Conservation (phyloP, 1,284 basidiomycete genomes). For the Stygiomarasmius scandens region DNA sequence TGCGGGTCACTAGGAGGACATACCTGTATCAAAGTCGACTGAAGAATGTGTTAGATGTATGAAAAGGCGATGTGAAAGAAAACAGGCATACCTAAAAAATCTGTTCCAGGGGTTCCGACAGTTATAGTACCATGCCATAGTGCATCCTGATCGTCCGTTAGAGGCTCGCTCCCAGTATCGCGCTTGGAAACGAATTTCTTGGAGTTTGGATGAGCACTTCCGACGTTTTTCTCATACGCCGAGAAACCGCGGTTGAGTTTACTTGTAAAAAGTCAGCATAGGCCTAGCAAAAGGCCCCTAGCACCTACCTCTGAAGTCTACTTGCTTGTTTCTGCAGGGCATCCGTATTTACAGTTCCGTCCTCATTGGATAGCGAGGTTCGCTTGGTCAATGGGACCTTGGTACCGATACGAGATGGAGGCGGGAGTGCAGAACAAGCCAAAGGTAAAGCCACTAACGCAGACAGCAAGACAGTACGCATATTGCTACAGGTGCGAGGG, state of each 20-base stretch:
- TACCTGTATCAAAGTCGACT: constrained; percentile 50
- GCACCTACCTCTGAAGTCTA: not conserved
- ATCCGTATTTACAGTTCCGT: constrained; percentile 9
- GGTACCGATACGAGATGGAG: constrained; percentile 1
- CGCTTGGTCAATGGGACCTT: constrained; percentile 10
- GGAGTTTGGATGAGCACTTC: constrained; percentile 34
- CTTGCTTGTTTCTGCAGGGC: constrained; percentile 2
- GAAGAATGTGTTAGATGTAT: constrained; percentile 1
- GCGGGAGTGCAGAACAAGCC: not conserved
- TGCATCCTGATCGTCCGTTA: constrained; percentile 31
- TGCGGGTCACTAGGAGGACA: constrained; percentile 5
- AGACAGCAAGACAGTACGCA: not conserved
- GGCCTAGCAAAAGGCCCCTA: not conserved
- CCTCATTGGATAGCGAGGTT: not conserved
- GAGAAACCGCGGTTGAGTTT: constrained; percentile 39
- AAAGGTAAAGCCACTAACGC: not conserved
- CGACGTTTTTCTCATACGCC: constrained; percentile 42
- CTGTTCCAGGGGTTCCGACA: constrained; percentile 42
- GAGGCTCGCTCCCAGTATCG: constrained; percentile 26
- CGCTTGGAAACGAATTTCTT: constrained; percentile 19
- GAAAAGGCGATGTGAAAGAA: not conserved
- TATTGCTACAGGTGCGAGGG: not conserved
- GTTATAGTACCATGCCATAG: constrained; percentile 39
- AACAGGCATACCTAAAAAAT: constrained; percentile 28
- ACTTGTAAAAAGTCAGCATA: constrained; percentile 20